Evolutionary conservation across 768 basidiomycete species (phyloP), one percentile per base, ranked within the genome.

Genomic region (Candolleomyces efflorescens): DNA sequence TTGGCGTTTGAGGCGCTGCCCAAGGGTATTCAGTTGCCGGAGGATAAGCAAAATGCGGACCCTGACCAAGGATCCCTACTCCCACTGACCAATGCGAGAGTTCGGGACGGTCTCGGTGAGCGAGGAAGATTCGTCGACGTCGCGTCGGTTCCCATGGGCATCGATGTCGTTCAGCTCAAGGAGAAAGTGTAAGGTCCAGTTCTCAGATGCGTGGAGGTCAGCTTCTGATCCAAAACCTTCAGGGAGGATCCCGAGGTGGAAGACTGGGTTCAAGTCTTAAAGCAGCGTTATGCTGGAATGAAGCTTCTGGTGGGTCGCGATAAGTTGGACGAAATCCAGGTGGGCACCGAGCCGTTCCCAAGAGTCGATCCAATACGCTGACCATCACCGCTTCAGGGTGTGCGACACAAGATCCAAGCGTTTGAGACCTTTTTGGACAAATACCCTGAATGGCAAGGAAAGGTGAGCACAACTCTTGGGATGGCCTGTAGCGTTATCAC

Each of bases 101-200:
- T 70, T 7, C 64, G 67, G 27, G 71, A 69, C 53, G 68, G 63
- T 13, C 66, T 65, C 20, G 69, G 69, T 24, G 74, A 73, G 22
- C 68, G 75, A 36, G 81, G 83, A 0, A 76, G 86, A 4, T 91
- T 93, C 63, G 87, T 93, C 22, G 89, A 93, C 63, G 90, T 93
- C 13, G 89, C 86, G 0, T 89, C 89, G n/a, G 91, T 92, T 67
- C 89, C 92, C 0, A 92, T 93, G 84, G 91, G 92, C 5, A 93
- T 94, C 56, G 92, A 94, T 65, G 89, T 93, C 5, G 71, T 72
- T 54, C 78, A 82, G 51, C 69, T 93, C 46, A 82, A 82, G 60
- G 78, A 82, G 61, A 86, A 86, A 70, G 86, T 83, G 87, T 86
- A 37, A 24, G 69, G 56, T 12, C 9, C 5, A 1, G 17, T 1